Evolutionary conservation across 2,329 filamentous ascomycete species (phyloP).

Genomic region (Ophiostoma perfectum): DNA sequence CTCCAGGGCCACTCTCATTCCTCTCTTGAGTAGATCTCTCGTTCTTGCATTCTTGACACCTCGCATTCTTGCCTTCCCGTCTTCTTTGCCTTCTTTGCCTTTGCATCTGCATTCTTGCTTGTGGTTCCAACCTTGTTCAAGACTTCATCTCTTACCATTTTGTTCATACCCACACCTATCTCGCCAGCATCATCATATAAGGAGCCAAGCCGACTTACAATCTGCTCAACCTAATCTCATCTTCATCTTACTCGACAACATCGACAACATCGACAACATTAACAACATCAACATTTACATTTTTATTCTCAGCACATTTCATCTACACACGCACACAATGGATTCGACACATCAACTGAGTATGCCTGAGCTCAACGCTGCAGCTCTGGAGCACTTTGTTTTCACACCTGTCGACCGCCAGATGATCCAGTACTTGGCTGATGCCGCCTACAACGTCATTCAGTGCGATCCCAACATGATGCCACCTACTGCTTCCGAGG

Average conservation of each 20-base stretch:
- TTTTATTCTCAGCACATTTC: constrained; percentile 1
- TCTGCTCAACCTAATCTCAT: constrained; percentile 5
- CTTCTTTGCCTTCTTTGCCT: constrained; percentile 12
- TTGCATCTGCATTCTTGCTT: constrained; percentile 8
- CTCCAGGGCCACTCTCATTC: constrained; percentile 25
- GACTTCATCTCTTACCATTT: constrained; percentile 4
- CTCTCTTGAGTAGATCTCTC: constrained; percentile 19
- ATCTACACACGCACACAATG: constrained; percentile 34
- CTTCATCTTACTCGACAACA: constrained; percentile 15
- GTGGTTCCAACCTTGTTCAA: constrained; percentile 14
- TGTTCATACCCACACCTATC: neutral
- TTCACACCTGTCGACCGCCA: constrained; percentile 66
- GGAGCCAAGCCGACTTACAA: constrained; percentile 5
- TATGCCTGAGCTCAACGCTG: constrained; percentile 59
- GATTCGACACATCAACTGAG: constrained; percentile 41
- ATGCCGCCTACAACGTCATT: constrained; percentile 71
- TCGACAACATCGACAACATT: neutral
- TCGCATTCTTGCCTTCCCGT: neutral
- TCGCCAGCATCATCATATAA: neutral
- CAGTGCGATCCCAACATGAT: constrained; percentile 63
- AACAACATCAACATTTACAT: neutral
- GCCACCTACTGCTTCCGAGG: constrained; percentile 38
- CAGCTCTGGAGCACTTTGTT: constrained; percentile 74
- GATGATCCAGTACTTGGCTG: constrained; percentile 73
- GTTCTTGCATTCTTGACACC: neutral